phyloP scores from a whole-genome alignment of 768 basidiomycete species.

The Russula sp. region DNA sequence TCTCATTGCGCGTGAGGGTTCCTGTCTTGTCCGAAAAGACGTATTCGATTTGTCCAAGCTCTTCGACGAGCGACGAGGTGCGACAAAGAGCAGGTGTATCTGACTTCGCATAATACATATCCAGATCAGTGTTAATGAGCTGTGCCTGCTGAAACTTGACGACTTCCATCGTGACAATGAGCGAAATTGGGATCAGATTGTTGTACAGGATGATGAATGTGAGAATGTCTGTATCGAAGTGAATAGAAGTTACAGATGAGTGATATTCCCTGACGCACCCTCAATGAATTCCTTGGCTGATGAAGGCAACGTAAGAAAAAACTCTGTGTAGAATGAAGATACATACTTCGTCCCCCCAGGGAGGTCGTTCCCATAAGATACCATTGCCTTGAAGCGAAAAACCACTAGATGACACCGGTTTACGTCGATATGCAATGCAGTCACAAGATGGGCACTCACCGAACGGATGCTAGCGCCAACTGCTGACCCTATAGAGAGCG shows the following conservation, averaged over 20 bases:
- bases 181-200: slow-evolving; percentile 97
- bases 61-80: slow-evolving; percentile 97
- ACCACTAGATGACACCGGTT: slow-evolving; percentile 53
- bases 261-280: slow-evolving; percentile 45
- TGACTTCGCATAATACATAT: slow-evolving; percentile 95
- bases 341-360: slow-evolving; percentile 58
- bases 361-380: slow-evolving; percentile 70
- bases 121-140: slow-evolving; percentile 94
- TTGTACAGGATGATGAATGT: slow-evolving; percentile 99
- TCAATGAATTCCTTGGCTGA: slow-evolving; percentile 78
- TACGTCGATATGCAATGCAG: neutral
- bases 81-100: slow-evolving; percentile 97
- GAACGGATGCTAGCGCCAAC: slow-evolving; percentile 88
- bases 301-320: slow-evolving; percentile 13
- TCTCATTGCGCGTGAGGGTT: slow-evolving; percentile 94
- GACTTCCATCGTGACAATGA: slow-evolving; percentile 99
- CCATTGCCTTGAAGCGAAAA: slow-evolving; percentile 85
- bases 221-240: slow-evolving; percentile 66
- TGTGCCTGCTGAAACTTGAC: slow-evolving; percentile 98
- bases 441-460: slow-evolving; percentile 39
- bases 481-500: slow-evolving; percentile 85
- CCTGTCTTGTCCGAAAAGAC: slow-evolving; percentile 96
- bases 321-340: slow-evolving; percentile 4
- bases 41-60: slow-evolving; percentile 96
- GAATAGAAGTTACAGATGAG: neutral